Conservation (phyloP, 352 stramenopile species). For the Globisporangium takayamanum region DNA sequence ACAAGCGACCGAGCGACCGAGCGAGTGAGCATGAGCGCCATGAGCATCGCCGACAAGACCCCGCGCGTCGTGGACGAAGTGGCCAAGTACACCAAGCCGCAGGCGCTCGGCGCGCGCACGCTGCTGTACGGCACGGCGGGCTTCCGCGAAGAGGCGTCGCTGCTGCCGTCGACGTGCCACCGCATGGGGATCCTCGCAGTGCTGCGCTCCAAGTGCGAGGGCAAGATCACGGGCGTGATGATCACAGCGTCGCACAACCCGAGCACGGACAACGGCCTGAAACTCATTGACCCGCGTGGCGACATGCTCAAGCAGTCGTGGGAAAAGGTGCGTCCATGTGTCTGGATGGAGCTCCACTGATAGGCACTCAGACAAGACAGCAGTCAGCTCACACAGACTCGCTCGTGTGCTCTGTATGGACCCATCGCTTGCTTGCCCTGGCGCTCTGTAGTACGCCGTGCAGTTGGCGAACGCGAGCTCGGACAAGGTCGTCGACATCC, state of each 20-base stretch:
- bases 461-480: constrained; percentile 75
- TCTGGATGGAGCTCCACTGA: not conserved
- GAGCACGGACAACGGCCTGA: constrained; percentile 91
- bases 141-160: constrained; percentile 89
- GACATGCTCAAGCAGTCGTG: constrained; percentile 90
- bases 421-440: not conserved
- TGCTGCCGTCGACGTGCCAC: constrained; percentile 90
- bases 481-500: constrained; percentile 81
- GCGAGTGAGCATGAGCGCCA: constrained; percentile 22
- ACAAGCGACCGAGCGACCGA: not conserved
- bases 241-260: constrained; percentile 94
- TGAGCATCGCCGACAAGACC: constrained; percentile 70
- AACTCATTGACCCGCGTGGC: constrained; percentile 91
- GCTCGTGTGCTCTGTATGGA: not conserved
- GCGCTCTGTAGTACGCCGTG: constrained; percentile 42
- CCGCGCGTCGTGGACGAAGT: constrained; percentile 76
- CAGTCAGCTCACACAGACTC: not conserved
- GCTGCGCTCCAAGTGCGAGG: constrained; percentile 68
- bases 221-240: constrained; percentile 90
- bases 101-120: constrained; percentile 31
- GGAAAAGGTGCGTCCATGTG: constrained; percentile 49
- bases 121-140: constrained; percentile 92
- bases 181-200: constrained; percentile 89
- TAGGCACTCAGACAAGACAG: no score
- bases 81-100: constrained; percentile 55